phyloP scores from a whole-genome alignment of 495 filamentous ascomycete species.

The Pyronema domesticum region DNA sequence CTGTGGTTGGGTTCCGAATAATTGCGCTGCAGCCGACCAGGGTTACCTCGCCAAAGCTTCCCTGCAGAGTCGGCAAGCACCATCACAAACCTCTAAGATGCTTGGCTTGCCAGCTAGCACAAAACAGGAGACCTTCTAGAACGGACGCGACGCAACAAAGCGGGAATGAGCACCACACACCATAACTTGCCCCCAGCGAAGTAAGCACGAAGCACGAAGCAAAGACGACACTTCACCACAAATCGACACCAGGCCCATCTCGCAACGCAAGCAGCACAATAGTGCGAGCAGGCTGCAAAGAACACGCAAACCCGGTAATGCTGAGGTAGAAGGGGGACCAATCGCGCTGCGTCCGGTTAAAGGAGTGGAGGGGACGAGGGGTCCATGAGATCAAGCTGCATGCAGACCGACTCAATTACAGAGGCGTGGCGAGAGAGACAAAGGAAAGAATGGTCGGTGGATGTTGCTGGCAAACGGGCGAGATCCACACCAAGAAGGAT shows the following conservation, averaged over 20 bases:
- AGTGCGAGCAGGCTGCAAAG: neutral
- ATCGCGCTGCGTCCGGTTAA: neutral
- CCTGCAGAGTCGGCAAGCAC: slow-evolving; percentile 22
- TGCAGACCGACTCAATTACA: neutral
- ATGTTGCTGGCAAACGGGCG: no score
- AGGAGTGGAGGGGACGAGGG: neutral
- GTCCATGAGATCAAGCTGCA: neutral
- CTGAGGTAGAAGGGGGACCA: neutral
- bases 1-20: slow-evolving; percentile 7
- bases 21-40: slow-evolving; percentile 9
- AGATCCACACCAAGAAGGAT: no score
- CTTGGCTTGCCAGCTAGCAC: slow-evolving; percentile 4
- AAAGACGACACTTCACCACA: slow-evolving; percentile 1
- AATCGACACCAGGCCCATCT: neutral
- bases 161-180: neutral
- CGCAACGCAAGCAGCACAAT: neutral
- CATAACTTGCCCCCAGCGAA: slow-evolving; percentile 2
- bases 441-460: no score
- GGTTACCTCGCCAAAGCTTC: slow-evolving; percentile 18
- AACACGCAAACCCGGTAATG: no score
- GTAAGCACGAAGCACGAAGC: no score
- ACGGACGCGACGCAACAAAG: slow-evolving; percentile 1
- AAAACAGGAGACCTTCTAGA: slow-evolving; percentile 21
- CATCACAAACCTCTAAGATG: slow-evolving; percentile 14
- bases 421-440: no score